Evolutionary conservation across 2,329 filamentous ascomycete genomes (phyloP).

Genomic region (Colletotrichum lini): DNA sequence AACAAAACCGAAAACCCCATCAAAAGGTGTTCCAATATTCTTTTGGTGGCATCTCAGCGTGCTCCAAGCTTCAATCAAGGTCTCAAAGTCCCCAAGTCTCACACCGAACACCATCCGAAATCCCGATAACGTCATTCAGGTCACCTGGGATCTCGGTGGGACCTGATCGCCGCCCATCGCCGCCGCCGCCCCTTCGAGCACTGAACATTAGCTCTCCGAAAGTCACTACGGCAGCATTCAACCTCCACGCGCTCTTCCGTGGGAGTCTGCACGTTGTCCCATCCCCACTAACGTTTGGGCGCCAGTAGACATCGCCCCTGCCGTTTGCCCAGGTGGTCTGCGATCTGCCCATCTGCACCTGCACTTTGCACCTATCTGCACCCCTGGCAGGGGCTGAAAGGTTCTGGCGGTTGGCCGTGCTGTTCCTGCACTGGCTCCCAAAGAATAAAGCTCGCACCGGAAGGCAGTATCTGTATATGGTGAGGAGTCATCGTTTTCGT

Average conservation of each 20-base stretch:
- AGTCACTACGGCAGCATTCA: constrained; percentile 3
- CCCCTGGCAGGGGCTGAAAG: constrained; percentile 15
- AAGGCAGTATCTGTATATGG: constrained; percentile 3
- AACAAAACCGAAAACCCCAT: neutral
- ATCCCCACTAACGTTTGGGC: constrained; percentile 29
- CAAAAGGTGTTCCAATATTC: constrained; percentile 6
- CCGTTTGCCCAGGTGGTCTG: neutral
- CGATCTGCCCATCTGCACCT: constrained; percentile 10
- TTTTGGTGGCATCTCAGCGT: neutral
- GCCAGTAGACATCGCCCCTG: constrained; percentile 11
- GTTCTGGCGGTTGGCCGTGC: constrained; percentile 13
- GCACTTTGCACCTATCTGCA: constrained; percentile 14
- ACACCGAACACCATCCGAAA: constrained; percentile 40
- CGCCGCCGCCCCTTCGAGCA: neutral
- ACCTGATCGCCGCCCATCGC: constrained; percentile 41
- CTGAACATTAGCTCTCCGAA: constrained; percentile 11
- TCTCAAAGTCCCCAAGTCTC: constrained; percentile 16
- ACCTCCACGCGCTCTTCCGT: neutral
- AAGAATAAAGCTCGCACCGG: neutral
- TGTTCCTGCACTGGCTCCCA: constrained; percentile 38
- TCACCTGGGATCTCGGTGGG: constrained; percentile 41
- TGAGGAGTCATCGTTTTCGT: constrained; percentile 13
- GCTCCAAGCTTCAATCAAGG: neutral
- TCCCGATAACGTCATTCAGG: constrained; percentile 42
- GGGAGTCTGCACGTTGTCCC: constrained; percentile 9